Conservation (phyloP, 306 rosid genomes). For the Cicer yamashitae region DNA sequence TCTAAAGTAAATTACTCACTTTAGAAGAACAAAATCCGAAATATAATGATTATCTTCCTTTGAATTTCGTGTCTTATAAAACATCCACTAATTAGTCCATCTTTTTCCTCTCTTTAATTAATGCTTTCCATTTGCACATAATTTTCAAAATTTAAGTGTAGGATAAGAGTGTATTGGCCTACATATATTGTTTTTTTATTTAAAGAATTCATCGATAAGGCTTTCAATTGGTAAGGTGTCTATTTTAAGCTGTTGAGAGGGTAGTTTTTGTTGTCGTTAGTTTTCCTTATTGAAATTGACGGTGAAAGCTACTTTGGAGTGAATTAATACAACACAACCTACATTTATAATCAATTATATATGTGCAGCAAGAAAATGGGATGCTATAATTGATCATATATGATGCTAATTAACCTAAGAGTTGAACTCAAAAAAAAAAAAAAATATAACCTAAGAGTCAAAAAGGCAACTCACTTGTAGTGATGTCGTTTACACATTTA, state of each 20-base stretch:
- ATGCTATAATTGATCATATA: too few relatives aligned
- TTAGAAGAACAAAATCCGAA: too few relatives aligned
- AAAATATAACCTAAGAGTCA: too few relatives aligned
- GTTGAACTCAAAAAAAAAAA: too few relatives aligned
- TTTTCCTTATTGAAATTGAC: slow-evolving; percentile 47
- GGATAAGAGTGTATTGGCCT: background rate
- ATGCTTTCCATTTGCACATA: slow-evolving; percentile 30
- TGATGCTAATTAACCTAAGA: too few relatives aligned
- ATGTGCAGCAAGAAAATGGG: background rate
- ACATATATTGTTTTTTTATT: background rate
- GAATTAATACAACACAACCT: background rate
- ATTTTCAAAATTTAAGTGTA: slow-evolving; percentile 7
- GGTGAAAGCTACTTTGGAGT: slow-evolving; percentile 36
- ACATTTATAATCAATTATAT: background rate
- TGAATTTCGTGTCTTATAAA: slow-evolving; percentile 41
- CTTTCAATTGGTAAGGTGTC: slow-evolving; percentile 57
- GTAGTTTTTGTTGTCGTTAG: slow-evolving; percentile 43
- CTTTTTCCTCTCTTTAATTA: background rate
- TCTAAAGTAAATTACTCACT: too few relatives aligned
- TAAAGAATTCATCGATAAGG: background rate
- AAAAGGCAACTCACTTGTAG: too few relatives aligned
- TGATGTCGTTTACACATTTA: background rate
- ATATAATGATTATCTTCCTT: background rate
- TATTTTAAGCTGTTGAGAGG: slow-evolving; percentile 60
- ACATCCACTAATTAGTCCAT: slow-evolving; percentile 7